These are phyloP conservation scores for Xylaria bambusicola DNA, from an alignment of 495 filamentous ascomycete genomes.

Conservation along the genomic window DNA sequence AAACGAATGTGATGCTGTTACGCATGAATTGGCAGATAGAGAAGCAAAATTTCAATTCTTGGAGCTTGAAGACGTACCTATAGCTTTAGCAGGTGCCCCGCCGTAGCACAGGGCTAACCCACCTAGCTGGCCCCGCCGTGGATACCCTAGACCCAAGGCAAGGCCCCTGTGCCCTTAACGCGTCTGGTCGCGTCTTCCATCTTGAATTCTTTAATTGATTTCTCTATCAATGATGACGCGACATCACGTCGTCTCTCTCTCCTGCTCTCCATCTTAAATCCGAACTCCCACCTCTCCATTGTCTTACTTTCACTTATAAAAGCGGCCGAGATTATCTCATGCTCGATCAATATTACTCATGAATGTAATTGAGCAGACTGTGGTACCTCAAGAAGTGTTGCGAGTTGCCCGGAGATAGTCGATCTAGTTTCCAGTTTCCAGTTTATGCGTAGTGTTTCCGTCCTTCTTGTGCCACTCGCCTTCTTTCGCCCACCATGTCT, in stretches of 20 bases:
- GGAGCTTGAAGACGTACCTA: not conserved
- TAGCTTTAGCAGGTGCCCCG: slow-evolving; percentile 7
- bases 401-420: not conserved
- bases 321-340: too few relatives aligned
- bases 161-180: slow-evolving; percentile 15
- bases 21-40: not conserved
- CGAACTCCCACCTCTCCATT: not conserved
- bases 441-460: not conserved
- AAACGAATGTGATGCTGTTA: not conserved
- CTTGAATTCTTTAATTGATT: slow-evolving; percentile 35
- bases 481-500: slow-evolving; percentile 61
- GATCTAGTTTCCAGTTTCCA: not conserved
- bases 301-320: too few relatives aligned
- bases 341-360: too few relatives aligned
- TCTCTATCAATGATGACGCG: slow-evolving; percentile 21
- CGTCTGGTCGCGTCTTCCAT: slow-evolving; percentile 29
- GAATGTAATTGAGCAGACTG: not conserved
- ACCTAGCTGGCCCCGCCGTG: not conserved
- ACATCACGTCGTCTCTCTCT: slow-evolving; percentile 2
- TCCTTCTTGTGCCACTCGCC: not conserved
- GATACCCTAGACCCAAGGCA: not conserved
- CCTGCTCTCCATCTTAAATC: not conserved
- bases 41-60: not conserved
- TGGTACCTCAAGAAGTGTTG: not conserved
- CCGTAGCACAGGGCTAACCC: not conserved